phyloP scores from a whole-genome alignment of 192 early-diverging fungal species.

The Coemansia sp. region DNA sequence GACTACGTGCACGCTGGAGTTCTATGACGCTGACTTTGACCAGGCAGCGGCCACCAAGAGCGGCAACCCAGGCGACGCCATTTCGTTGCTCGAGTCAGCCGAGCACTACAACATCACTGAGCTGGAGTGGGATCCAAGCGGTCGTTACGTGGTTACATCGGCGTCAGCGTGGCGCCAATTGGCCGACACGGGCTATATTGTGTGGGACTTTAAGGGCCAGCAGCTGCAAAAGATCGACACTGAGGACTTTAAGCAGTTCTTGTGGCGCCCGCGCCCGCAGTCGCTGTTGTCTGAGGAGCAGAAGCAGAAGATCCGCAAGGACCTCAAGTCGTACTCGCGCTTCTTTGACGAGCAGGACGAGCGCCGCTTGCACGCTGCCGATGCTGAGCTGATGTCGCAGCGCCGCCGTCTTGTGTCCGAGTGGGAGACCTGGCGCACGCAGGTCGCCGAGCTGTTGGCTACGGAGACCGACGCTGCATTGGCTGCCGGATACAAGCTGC shows the following conservation, averaged over 20 bases:
- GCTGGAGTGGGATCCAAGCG: conserved; percentile 98
- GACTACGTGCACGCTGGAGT: conserved; percentile 81
- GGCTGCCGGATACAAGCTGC: conserved; percentile 65
- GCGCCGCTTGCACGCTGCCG: conserved; percentile 65
- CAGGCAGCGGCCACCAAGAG: conserved; percentile 51
- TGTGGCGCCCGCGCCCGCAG: conserved; percentile 93
- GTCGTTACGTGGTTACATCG: conserved; percentile 86
- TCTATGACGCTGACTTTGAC: conserved; percentile 89
- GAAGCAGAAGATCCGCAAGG: conserved; percentile 88
- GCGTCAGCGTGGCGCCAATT: conserved; percentile 85
- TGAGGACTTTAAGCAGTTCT: conserved; percentile 86
- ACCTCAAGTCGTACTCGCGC: conserved; percentile 83
- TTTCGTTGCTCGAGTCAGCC: conserved; percentile 67
- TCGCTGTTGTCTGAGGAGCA: conserved; percentile 75
- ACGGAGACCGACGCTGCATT: conserved; percentile 58
- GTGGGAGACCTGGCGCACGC: conserved; percentile 81
- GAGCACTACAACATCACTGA: conserved; percentile 97
- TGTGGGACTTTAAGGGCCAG: conserved; percentile 92
- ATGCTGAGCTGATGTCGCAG: conserved; percentile 73
- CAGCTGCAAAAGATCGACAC: conserved; percentile 70
- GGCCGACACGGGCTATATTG: conserved; percentile 84
- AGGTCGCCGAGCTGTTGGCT: conserved; percentile 57
- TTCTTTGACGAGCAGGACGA: conserved; percentile 91
- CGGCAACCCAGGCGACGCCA: conserved; percentile 59
- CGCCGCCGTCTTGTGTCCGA: conserved; percentile 75